A percentile compares a stretch with the other conserved stretches of the same genome.
These are phyloP conservation scores for Colletotrichum endophyticum DNA, from an alignment of 2,329 filamentous ascomycete genomes.

Conservation along the genomic window DNA sequence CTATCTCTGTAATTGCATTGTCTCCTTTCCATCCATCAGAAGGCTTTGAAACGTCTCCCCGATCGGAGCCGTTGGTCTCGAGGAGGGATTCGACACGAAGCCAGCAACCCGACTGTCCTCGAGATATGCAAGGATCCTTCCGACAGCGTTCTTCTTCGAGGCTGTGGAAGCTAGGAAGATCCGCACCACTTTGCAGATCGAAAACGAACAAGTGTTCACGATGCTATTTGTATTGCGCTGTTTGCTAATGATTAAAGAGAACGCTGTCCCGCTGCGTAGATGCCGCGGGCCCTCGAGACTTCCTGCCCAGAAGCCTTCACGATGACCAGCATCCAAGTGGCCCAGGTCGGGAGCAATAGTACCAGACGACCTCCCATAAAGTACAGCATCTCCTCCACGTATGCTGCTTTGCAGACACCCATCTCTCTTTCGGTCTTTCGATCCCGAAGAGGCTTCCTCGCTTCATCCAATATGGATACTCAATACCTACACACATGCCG, in stretches of 20 bases:
- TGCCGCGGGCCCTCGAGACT: background rate
- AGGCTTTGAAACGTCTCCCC: rapidly evolving
- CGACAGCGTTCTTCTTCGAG: background rate
- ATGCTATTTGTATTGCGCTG: background rate
- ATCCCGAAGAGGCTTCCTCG: background rate
- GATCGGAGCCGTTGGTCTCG: background rate
- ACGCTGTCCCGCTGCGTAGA: background rate
- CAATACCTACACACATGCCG: background rate
- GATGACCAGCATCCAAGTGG: background rate
- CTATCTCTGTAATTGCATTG: rapidly evolving
- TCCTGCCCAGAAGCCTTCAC: background rate
- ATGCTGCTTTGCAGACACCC: background rate
- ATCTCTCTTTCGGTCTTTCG: background rate
- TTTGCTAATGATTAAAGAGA: background rate
- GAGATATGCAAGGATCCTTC: background rate
- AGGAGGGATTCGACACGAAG: too few relatives aligned
- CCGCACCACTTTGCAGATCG: too few relatives aligned
- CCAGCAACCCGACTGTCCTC: background rate
- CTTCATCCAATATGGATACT: background rate
- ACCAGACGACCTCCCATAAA: background rate
- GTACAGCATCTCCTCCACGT: background rate
- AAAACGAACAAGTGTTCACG: background rate
- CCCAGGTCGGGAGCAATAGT: background rate
- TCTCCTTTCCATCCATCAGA: background rate
- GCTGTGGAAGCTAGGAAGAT: background rate